These are phyloP conservation scores for Peronospora farinosa DNA, from an alignment of 352 stramenopile genomes.

Conservation along the genomic window DNA sequence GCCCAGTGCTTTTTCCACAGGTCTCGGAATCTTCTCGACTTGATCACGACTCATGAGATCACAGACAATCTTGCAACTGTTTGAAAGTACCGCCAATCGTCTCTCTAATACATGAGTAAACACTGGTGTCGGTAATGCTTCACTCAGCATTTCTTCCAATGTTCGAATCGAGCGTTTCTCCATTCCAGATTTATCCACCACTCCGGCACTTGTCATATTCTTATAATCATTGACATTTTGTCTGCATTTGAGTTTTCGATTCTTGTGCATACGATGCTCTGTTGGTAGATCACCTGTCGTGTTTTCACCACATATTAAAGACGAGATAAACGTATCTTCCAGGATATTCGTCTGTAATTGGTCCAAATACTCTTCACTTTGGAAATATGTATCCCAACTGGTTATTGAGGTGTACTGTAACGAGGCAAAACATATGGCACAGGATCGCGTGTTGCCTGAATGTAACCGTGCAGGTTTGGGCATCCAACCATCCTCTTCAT, in stretches of 20 bases:
- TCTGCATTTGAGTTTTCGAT: conserved; percentile 72
- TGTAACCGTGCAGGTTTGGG: conserved; percentile 74
- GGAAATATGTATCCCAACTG: conserved; percentile 81
- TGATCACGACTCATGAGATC: conserved; percentile 49
- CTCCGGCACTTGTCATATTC: conserved; percentile 79
- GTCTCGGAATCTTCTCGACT: conserved; percentile 32
- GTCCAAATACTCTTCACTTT: conserved; percentile 69
- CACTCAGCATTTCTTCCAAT: conserved; percentile 78
- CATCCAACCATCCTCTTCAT: conserved; percentile 79
- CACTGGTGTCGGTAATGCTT: conserved; percentile 64
- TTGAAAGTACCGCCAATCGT: conserved; percentile 71
- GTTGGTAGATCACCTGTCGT: conserved; percentile 66
- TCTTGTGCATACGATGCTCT: conserved; percentile 83
- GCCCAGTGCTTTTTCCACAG: conserved; percentile 27
- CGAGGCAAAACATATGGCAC: conserved; percentile 65
- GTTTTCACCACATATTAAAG: conserved; percentile 71
- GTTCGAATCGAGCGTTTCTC: conserved; percentile 71
- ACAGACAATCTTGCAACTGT: conserved; percentile 63
- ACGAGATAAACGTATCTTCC: conserved; percentile 72
- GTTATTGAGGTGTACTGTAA: conserved; percentile 60
- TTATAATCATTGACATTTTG: conserved; percentile 73
- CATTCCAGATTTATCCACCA: conserved; percentile 60
- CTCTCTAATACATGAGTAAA: conserved; percentile 76
- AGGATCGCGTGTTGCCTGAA: conserved; percentile 70
- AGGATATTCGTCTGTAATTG: conserved; percentile 71